phyloP scores from a whole-genome alignment of 257 asterid species.

The Solanum bukasovii region DNA sequence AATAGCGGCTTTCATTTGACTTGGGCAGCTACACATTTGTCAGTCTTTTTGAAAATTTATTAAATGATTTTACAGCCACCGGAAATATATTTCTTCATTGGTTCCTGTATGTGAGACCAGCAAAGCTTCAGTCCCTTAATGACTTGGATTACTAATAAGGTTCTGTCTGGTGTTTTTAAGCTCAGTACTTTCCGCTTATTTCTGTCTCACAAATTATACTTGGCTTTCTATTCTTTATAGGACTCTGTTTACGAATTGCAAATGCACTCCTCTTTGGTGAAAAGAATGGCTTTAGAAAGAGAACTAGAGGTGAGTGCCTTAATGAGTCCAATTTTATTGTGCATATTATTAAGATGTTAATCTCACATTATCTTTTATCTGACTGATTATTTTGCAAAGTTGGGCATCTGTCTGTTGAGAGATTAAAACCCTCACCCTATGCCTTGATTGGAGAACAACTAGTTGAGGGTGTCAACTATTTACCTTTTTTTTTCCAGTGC shows the following conservation, averaged over 20 bases:
- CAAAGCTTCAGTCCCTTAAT: background rate
- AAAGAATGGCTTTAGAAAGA: slow-evolving; percentile 60
- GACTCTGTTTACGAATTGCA: slow-evolving; percentile 36
- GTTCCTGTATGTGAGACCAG: background rate
- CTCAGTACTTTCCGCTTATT: background rate
- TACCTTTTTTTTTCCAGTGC: background rate
- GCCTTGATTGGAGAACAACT: background rate
- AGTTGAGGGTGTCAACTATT: background rate
- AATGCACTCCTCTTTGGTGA: slow-evolving; percentile 76
- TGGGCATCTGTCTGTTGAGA: background rate
- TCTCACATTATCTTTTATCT: background rate
- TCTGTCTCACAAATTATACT: background rate
- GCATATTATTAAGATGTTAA: background rate
- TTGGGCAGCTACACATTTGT: background rate
- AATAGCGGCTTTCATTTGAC: background rate
- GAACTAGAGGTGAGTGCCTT: slow-evolving; percentile 54
- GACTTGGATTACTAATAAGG: background rate
- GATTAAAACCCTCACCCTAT: background rate
- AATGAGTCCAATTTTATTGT: background rate
- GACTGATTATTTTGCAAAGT: background rate
- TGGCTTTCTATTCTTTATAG: slow-evolving; percentile 25
- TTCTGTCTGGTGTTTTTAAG: background rate
- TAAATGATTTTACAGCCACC: background rate
- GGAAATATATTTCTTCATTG: background rate
- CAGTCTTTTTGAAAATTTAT: background rate